Base-by-base conservation (phyloP, 2,329 filamentous ascomycete genomes). In the Penicillium brasilianum region DNA sequence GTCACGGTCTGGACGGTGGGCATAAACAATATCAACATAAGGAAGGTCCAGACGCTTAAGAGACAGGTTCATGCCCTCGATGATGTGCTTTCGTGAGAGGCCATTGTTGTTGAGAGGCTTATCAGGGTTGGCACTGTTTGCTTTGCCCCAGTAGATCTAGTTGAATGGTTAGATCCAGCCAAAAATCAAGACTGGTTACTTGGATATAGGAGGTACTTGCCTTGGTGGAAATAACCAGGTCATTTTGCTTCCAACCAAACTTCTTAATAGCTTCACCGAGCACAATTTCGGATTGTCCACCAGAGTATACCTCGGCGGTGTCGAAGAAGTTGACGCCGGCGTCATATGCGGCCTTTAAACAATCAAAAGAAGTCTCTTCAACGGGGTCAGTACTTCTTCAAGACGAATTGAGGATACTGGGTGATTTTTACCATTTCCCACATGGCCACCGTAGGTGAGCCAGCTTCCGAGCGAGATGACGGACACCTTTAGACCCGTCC, bases 371-470 rank as follows among this genome's bases (percentile, higher is more conserved):
- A 50, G 68, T 72, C 59, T 77, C 73, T 72, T 18, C 2, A 10
- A 0, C 2, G 1, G 8, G 16, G 10, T 56, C 22, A 56, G 36
- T 11, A 41, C n/a, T 4, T 2, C 3, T 41, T 44, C 6, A 2
- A n/a, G 44, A 6, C 6, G 3, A 3, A 28, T 39, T 25, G 50
- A 28, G 20, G 22, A 20, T 18, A 39, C 16, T 43, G 18, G 22
- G 30, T 28, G 16, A 13, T 18, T 4, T 54, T 9, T 78, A 87
- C 87, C 86, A 72, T 87, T 84, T 58, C 88, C 87, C 32, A 91
- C 87, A 67, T 91, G 88, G 18, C 89, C 89, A 57, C 90, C 90
- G 66, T 91, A 92, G 0, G 90, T 92, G 55, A 93, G 70, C 78
- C 77, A 80, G 58, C 78, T 78, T 34, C 80, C 90, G 2, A 93